These are phyloP conservation scores for Xylaria flabelliformis DNA, from an alignment of 495 filamentous ascomycete species.

Conservation along the genomic window DNA sequence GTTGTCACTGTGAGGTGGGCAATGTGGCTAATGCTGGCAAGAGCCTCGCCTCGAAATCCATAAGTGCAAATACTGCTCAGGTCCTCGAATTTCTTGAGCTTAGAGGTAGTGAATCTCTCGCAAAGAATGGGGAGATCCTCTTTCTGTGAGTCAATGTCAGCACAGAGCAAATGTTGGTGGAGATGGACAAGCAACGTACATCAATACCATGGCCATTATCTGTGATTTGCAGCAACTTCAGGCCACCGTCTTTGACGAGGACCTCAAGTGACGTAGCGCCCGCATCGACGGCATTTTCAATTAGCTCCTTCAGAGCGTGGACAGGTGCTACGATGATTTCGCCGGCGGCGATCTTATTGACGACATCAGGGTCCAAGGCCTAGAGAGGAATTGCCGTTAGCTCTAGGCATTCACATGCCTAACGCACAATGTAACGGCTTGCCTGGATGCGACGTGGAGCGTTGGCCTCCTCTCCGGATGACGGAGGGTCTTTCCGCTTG, in stretches of 20 bases:
- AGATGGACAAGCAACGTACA: constrained; percentile 56
- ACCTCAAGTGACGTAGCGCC: constrained; percentile 92
- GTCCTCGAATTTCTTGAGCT: constrained; percentile 94
- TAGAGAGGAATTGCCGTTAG: constrained; percentile 43
- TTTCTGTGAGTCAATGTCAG: constrained; percentile 58
- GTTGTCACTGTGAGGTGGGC: constrained; percentile 95
- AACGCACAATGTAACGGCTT: constrained; percentile 36
- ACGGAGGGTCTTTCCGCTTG: constrained; percentile 63
- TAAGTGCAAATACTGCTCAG: constrained; percentile 91
- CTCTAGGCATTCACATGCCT: neutral
- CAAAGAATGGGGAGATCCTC: constrained; percentile 94
- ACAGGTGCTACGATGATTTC: constrained; percentile 99
- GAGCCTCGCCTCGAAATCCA: constrained; percentile 94
- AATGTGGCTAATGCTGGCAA: constrained; percentile 99
- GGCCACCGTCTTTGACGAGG: constrained; percentile 92
- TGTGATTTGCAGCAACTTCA: constrained; percentile 96
- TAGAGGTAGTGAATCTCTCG: constrained; percentile 96
- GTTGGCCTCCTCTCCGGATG: constrained; percentile 52
- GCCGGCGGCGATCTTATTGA: constrained; percentile 99
- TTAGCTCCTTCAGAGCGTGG: constrained; percentile 95
- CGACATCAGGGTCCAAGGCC: constrained; percentile 92
- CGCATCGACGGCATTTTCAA: constrained; percentile 97
- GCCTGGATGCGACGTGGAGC: constrained; percentile 73
- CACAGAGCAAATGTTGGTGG: neutral
- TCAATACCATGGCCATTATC: constrained; percentile 98